Evolutionary conservation across 768 basidiomycete genomes (phyloP), one percentile per base, ranked within the genome.

Genomic region (Rickenella mellea): DNA sequence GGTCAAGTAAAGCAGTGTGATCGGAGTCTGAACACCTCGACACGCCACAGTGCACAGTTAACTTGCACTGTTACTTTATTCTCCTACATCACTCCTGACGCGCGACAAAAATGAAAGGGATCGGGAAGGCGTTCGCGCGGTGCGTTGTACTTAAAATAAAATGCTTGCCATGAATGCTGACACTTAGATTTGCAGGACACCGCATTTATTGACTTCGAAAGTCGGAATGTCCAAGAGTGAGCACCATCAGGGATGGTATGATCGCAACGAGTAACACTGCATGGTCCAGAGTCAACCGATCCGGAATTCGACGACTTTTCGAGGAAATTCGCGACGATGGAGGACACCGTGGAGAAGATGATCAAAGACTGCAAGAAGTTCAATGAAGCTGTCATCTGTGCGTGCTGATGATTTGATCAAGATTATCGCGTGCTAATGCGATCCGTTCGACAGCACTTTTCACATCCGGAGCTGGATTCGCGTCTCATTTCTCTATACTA

Each of bases 221-320:
- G 81, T 85, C 53, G 96, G 96, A 24, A 83, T 91, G 77, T 63
- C 91, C 27, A 94, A 94, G 74, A 93, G 94, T 94, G 57, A 67
- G 78, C 60, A 2, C 30, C 26, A 24, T 17, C 35, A 7, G 14
- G 15, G 14, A 39, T 42, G 39, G 24, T 27, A 39, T 35, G 24
- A 27, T 44, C 24, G 44, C 31, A 32, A 20, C n/a, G n/a, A 44
- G 45, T 38, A 48, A 39, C 14, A 28, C 22, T 30, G 14, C 25
- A n/a, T 36, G 17, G 1, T 32, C 19, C 52, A 79, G 89, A 83
- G 62, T 89, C 89, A 4, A 69, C 61, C 52, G 92, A 93, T 67
- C 76, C 85, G 15, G 90, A 93, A 57, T 94, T 91, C 63, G 88
- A 94, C 51, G 89, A 92, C 46, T 85, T 80, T 51, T 73, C 80